Evolutionary conservation across 768 basidiomycete genomes (phyloP), one percentile per base, ranked within the genome.

Genomic region (Termitomyces heimii): DNA sequence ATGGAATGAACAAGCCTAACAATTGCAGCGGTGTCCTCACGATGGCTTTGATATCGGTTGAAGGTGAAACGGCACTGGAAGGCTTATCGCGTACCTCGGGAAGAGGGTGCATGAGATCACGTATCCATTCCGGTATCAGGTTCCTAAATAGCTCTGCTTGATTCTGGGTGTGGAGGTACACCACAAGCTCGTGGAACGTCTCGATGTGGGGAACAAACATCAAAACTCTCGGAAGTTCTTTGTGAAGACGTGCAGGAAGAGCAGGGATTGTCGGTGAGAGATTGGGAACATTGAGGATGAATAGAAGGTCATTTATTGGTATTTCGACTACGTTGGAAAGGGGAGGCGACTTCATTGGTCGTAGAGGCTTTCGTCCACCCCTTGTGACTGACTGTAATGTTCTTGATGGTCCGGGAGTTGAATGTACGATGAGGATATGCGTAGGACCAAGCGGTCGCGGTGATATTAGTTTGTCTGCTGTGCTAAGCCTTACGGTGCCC

Each of bases 121-220:
- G 63, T 32, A 75, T 68, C 73, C 74, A 75, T 55, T 71, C 69
- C 1, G 75, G 74, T 29, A 77, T 63, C 16, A 75, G 39, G 12
- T 57, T 61, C 22, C 73, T 59, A 54, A 77, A 72, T n/a, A 77
- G 49, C 42, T 69, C 70, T 8, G 68, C 72, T 55, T 72, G 71
- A 53, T 77, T 73, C 57, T 67, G 67, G 4, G 73, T 75, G 58
- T 77, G 75, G 3, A 77, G 54, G 53, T 71, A 77, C 12, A 72
- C 63, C 39, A 77, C 61, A 39, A 74, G 56, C 50, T 71, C 71
- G 2, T 65, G 65, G 62, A 75, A 72, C 9, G 71, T 72, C 34
- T 69, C 63, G 26, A 75, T 57, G 50, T 71, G 66, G 0, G 73
- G 73, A 8, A 74, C 71, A 10, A 53, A 57, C 61, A 75, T 48